These are phyloP conservation scores for Serendipita vermifera DNA, from an alignment of 768 basidiomycete species.

Conservation along the genomic window DNA sequence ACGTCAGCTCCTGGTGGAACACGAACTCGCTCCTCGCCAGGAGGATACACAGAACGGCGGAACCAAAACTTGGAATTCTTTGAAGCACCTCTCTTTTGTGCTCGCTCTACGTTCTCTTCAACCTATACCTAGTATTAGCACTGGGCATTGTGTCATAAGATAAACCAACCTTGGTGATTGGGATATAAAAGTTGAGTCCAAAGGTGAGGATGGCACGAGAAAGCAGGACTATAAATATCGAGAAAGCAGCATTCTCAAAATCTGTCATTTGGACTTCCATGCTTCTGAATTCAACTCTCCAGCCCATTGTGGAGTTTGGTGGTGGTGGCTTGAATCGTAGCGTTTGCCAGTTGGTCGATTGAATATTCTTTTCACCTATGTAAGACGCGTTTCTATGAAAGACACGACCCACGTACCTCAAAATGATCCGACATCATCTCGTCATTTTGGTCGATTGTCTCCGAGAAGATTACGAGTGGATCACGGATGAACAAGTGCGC, in stretches of 20 bases:
- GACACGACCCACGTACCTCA: constrained; percentile 43
- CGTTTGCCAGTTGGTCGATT: constrained; percentile 99
- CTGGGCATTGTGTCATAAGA: constrained; percentile 4
- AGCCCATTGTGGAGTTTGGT: constrained; percentile 81
- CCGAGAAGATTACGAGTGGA: constrained; percentile 88
- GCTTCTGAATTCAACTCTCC: constrained; percentile 96
- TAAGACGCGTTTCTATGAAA: background rate
- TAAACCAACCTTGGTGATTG: constrained; percentile 78
- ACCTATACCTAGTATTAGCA: constrained; percentile 41
- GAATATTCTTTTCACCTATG: constrained; percentile 56
- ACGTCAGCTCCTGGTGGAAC: background rate
- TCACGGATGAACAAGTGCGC: constrained; percentile 96
- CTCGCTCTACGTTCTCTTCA: constrained; percentile 89
- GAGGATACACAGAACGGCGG: constrained; percentile 69
- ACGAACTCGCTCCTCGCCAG: constrained; percentile 23
- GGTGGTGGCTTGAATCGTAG: constrained; percentile 97
- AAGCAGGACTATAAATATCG: constrained; percentile 86
- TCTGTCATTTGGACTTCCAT: constrained; percentile 99
- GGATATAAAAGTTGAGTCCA: constrained; percentile 88
- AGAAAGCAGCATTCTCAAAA: constrained; percentile 96
- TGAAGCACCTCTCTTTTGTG: constrained; percentile 73
- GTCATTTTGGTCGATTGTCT: constrained; percentile 89
- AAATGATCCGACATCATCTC: constrained; percentile 82
- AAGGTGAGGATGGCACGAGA: constrained; percentile 88
- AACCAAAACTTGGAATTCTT: constrained; percentile 72